Conservation (phyloP, 257 asterid species). For the Jacaranda copaia region DNA sequence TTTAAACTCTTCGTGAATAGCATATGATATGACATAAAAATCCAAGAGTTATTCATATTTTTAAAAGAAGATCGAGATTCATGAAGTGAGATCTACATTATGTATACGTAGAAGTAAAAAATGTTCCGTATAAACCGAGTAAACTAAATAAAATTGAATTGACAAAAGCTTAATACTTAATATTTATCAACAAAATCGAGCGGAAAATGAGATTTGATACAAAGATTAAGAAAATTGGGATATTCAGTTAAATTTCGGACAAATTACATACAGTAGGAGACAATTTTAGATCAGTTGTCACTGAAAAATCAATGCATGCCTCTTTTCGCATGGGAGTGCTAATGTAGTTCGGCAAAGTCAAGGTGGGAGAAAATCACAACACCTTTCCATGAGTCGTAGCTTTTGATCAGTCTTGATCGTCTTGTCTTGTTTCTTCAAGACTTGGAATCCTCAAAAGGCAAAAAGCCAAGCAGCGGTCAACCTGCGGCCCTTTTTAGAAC, state of each 20-base stretch:
- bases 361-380: conserved; percentile 23
- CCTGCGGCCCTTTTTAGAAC: neutral
- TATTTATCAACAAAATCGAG: too few relatives aligned
- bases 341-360: conserved; percentile 13
- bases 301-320: conserved; percentile 15
- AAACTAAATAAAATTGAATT: too few relatives aligned
- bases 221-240: too few relatives aligned
- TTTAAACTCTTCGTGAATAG: too few relatives aligned
- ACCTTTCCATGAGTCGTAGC: neutral
- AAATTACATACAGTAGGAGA: neutral
- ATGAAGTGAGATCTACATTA: too few relatives aligned
- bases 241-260: neutral
- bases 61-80: too few relatives aligned
- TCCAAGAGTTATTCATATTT: too few relatives aligned
- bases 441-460: neutral
- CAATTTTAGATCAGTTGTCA: neutral
- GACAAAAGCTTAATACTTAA: too few relatives aligned
- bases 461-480: neutral
- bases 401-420: neutral
- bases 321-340: neutral
- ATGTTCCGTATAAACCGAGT: too few relatives aligned
- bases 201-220: too few relatives aligned
- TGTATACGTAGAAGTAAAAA: too few relatives aligned
- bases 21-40: too few relatives aligned
- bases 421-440: conserved; percentile 2